phyloP scores from a whole-genome alignment of 2,329 filamentous ascomycete genomes.

The Trichophyton mentagrophytes region DNA sequence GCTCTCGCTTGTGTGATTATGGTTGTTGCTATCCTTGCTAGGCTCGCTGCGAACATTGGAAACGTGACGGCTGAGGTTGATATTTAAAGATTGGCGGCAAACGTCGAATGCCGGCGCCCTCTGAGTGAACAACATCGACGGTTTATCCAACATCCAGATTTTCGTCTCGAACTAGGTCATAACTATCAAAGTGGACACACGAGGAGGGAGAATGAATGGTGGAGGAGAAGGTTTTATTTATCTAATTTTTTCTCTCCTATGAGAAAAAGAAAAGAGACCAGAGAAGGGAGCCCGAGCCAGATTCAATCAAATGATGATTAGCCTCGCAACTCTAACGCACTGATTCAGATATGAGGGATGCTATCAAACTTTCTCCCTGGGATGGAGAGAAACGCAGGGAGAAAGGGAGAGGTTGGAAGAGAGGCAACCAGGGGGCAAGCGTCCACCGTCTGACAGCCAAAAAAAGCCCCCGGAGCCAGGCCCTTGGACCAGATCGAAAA shows the following conservation, averaged over 20 bases:
- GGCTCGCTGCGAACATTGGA: not conserved
- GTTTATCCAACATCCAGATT: not conserved
- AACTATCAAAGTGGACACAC: not conserved
- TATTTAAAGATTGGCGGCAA: slow-evolving; percentile 15
- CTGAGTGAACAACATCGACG: slow-evolving; percentile 30
- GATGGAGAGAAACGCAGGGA: not conserved
- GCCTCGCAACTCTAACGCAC: slow-evolving; percentile 1
- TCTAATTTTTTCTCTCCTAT: not conserved
- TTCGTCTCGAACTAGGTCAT: not conserved
- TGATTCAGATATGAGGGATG: not conserved
- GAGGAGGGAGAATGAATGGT: slow-evolving; percentile 1
- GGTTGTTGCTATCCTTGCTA: not conserved
- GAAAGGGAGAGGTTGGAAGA: not conserved
- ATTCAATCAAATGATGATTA: not conserved
- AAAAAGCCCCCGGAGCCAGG: not conserved
- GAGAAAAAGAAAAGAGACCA: not conserved
- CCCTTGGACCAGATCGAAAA: not conserved
- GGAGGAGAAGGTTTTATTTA: slow-evolving; percentile 2
- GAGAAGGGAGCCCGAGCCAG: not conserved
- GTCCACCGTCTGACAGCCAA: not conserved
- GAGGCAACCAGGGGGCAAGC: not conserved
- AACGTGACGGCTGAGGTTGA: slow-evolving; percentile 7
- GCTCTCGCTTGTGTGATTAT: slow-evolving; percentile 12
- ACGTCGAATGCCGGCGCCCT: slow-evolving; percentile 20
- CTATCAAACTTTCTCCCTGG: not conserved